Evolutionary conservation across 2,329 filamentous ascomycete species (phyloP).

Genomic region (Trichoderma afroharzianum): DNA sequence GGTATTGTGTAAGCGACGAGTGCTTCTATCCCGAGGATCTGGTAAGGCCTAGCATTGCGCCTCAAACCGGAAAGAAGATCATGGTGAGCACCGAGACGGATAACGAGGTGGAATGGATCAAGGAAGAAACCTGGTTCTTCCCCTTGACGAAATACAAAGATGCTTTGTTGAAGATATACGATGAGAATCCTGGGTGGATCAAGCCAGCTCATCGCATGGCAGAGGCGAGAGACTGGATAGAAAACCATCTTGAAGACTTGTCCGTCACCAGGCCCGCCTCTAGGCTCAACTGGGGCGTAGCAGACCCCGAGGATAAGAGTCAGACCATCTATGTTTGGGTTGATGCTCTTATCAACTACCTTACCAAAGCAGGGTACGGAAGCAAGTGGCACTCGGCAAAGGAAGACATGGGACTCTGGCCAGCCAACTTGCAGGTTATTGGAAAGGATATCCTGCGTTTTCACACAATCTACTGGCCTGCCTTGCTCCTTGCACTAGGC

Average conservation of each 20-base stretch:
- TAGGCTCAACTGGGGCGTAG: constrained; percentile 82
- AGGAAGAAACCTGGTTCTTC: constrained; percentile 94
- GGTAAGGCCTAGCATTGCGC: constrained; percentile 71
- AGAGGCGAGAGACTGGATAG: constrained; percentile 75
- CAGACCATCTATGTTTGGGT: constrained; percentile 99
- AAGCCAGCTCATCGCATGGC: constrained; percentile 68
- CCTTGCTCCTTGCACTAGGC: constrained; percentile 83
- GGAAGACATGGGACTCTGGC: constrained; percentile 69
- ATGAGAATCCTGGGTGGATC: constrained; percentile 73
- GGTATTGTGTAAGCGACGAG: constrained; percentile 97
- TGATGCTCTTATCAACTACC: constrained; percentile 91
- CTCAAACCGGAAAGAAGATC: constrained; percentile 75
- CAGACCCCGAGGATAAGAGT: constrained; percentile 74
- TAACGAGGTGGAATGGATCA: constrained; percentile 90
- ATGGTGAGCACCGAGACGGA: constrained; percentile 84
- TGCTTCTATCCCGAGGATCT: constrained; percentile 83
- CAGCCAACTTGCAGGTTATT: constrained; percentile 85
- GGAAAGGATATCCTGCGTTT: constrained; percentile 97
- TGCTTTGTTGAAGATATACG: constrained; percentile 75
- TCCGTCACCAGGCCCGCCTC: constrained; percentile 80
- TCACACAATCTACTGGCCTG: constrained; percentile 97
- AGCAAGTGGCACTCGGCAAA: constrained; percentile 59
- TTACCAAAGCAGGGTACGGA: constrained; percentile 77
- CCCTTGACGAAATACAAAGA: constrained; percentile 78
- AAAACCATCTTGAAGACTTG: constrained; percentile 75